Evolutionary conservation across 2,329 filamentous ascomycete genomes (phyloP).

Genomic region (Huntiella bhutanensis): DNA sequence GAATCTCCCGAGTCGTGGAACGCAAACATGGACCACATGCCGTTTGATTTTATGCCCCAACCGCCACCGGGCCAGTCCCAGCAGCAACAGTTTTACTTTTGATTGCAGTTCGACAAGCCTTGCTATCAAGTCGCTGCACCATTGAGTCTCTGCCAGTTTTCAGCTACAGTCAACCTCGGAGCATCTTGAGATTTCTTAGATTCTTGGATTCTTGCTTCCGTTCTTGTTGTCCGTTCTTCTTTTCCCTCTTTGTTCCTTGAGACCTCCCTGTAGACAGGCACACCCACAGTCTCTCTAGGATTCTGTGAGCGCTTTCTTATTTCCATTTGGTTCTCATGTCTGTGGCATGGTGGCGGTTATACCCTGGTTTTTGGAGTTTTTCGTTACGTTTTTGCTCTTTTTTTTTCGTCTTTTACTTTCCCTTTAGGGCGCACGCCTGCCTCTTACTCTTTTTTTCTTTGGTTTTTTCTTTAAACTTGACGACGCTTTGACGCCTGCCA

Average conservation of each 20-base stretch:
- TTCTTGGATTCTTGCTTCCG: background rate
- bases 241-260: background rate
- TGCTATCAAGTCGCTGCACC: too few relatives aligned
- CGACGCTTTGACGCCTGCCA: background rate
- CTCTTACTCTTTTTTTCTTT: background rate
- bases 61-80: conserved; percentile 38
- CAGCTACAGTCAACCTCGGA: too few relatives aligned
- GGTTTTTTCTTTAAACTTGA: conserved; percentile 3
- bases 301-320: background rate
- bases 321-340: background rate
- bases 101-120: conserved; percentile 6
- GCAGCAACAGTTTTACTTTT: conserved; percentile 40
- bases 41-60: conserved; percentile 41
- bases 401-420: background rate
- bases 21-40: conserved; percentile 34
- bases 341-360: conserved; percentile 6
- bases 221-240: background rate
- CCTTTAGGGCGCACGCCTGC: background rate
- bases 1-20: conserved; percentile 43
- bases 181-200: background rate
- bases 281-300: background rate
- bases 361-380: conserved; percentile 1
- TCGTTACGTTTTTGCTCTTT: background rate
- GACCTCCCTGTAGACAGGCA: background rate
- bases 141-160: too few relatives aligned